Evolutionary conservation across 148 eudicot species (phyloP).

Genomic region (Rhododendron henanense): DNA sequence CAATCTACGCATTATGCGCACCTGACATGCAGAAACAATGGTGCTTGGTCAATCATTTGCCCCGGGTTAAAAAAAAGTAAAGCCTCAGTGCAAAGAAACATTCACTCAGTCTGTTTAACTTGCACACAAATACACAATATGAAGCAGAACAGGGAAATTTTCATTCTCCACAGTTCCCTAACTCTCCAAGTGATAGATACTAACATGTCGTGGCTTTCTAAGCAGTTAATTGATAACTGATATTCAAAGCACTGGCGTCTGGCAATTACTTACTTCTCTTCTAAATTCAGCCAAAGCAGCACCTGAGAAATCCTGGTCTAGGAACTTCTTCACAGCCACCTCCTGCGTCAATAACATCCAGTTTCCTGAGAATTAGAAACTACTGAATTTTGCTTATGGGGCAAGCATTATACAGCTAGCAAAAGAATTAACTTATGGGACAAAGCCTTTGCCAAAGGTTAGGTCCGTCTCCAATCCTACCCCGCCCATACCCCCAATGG

Average conservation of each 20-base stretch:
- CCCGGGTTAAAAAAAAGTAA: not conserved
- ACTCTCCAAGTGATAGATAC: not conserved
- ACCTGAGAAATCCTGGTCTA: conserved; percentile 99
- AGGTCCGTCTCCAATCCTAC: no score
- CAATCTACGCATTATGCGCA: conserved; percentile 94
- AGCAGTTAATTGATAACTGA: not conserved
- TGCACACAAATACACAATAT: not conserved
- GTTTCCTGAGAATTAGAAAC: conserved; percentile 9
- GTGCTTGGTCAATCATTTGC: conserved; percentile 6
- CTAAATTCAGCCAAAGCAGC: conserved; percentile 95
- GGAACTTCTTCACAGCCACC: conserved; percentile 98
- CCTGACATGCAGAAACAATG: conserved; percentile 43
- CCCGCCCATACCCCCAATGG: no score
- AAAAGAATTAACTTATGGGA: not conserved
- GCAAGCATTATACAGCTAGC: not conserved
- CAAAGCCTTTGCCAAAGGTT: not conserved
- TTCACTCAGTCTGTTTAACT: not conserved
- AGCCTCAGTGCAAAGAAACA: not conserved
- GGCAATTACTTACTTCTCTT: conserved; percentile 67
- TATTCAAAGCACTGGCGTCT: not conserved
- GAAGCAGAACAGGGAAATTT: conserved; percentile 3
- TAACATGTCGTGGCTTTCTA: not conserved
- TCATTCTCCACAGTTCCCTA: not conserved
- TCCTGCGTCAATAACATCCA: conserved; percentile 53
- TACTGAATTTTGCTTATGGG: not conserved